A percentile compares a stretch with the other conserved stretches of the same genome.
phyloP scores from a whole-genome alignment of 208 protist species.

The Ichthyophonus hoferi region DNA sequence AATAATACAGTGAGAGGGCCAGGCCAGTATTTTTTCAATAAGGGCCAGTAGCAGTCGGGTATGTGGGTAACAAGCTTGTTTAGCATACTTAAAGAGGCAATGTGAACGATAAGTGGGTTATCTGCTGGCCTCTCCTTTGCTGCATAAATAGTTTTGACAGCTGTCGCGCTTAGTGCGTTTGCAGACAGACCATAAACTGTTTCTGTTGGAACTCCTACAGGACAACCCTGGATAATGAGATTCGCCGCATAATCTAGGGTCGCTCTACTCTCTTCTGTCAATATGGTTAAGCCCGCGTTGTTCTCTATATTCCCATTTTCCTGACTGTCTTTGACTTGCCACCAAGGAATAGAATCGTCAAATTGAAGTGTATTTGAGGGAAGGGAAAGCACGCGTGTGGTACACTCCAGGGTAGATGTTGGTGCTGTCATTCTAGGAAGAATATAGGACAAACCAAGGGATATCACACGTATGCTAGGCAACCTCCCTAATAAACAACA shows the following conservation, averaged over 20 bases:
- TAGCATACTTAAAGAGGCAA: constrained; percentile 46
- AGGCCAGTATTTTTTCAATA: constrained; percentile 41
- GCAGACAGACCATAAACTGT: constrained; percentile 96
- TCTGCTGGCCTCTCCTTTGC: constrained; percentile 88
- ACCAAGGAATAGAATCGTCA: background rate
- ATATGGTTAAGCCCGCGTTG: background rate
- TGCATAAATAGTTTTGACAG: constrained; percentile 79
- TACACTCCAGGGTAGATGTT: too few relatives aligned
- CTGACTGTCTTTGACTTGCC: background rate
- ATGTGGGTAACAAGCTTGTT: constrained; percentile 1
- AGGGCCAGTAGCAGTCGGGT: background rate
- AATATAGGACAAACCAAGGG: background rate
- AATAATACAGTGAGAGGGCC: constrained; percentile 41
- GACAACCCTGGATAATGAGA: background rate
- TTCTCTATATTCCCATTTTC: too few relatives aligned
- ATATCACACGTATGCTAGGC: background rate
- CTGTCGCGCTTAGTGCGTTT: constrained; percentile 76
- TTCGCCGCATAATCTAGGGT: background rate
- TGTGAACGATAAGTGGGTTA: constrained; percentile 92
- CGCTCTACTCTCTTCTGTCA: background rate
- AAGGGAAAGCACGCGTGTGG: background rate
- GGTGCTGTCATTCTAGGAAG: background rate
- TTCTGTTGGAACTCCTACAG: constrained; percentile 51
- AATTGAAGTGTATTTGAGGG: background rate
- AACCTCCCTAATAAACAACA: background rate